Evolutionary conservation across 768 basidiomycete genomes (phyloP), one percentile per base, ranked within the genome.

Genomic region (Austroboletus festivus): DNA sequence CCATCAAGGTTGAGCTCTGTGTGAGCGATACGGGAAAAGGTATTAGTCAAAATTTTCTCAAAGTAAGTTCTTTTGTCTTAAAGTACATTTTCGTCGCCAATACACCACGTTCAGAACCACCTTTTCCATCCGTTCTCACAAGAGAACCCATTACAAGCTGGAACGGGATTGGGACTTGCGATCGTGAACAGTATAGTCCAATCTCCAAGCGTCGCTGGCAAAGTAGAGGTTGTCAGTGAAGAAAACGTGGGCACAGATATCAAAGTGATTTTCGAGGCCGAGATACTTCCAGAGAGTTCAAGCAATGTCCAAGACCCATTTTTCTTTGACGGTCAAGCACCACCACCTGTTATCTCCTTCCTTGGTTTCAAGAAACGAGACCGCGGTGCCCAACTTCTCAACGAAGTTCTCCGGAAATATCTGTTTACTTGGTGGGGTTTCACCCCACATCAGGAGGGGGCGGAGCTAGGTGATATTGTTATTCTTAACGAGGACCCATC

Each of bases 101-200:
- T 42, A 23, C 7, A 20, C 39, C 16, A 30, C 38, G 11, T 30
- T 10, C 55, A 89, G 87, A 93, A 96, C 58, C 90, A 94, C 70
- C 74, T 97, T 5, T 97, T 96, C 72, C 94, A 95, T 57, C 94
- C 94, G 0, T 97, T 97, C 70, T 93, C 93, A 1, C 94, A 97
- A 71, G 94, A 96, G 68, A 94, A 95, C 56, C 93, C 93, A 1
- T 66, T 95, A 5, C 92, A 94, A 60, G 84, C 91, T 1, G 93
- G 93, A 2, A 96, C 93, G 2, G 94, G 93, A 5, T 79, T 97
- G 8, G 94, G 94, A 10, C 81, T 96, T 20, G 93, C 94, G 26
- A 96, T 97, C 55, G 94, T 96, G 62, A 92, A 88, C 71, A 91
- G 86, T 56, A 96, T 96, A 54, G 80, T 94, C 31, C 82, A 81